Conservation (phyloP, 495 filamentous ascomycete species). For the Apiosordaria backusii region DNA sequence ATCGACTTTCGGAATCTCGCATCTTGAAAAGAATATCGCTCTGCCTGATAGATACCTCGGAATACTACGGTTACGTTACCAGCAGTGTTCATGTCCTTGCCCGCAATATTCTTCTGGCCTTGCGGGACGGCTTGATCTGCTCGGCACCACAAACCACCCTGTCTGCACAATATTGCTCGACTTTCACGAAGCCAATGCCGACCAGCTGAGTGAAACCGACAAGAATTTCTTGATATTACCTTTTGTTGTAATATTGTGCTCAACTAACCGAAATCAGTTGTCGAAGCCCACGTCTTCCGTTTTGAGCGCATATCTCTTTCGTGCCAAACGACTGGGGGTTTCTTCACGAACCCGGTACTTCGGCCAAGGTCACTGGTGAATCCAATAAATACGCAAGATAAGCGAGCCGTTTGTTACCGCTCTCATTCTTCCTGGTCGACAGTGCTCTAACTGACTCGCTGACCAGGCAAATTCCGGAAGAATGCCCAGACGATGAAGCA, state of each 20-base stretch:
- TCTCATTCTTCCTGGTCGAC: not conserved
- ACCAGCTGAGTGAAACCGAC: not conserved
- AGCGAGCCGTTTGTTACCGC: not conserved
- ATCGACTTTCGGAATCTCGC: not conserved
- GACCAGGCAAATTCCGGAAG: not conserved
- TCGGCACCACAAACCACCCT: not conserved
- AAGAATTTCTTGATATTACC: not conserved
- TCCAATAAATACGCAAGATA: not conserved
- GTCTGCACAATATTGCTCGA: not conserved
- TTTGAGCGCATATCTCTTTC: not conserved
- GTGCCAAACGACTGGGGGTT: not conserved
- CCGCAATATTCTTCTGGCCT: not conserved
- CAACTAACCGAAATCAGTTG: not conserved
- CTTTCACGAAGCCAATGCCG: not conserved
- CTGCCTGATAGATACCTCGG: not conserved
- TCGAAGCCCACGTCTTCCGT: not conserved
- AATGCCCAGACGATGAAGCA: not conserved
- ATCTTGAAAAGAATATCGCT: not conserved
- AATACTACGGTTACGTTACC: not conserved
- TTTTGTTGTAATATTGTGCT: not conserved
- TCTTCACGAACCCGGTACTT: not conserved
- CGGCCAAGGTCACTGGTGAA: not conserved
- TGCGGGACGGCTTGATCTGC: not conserved
- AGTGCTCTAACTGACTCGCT: not conserved
- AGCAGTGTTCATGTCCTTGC: not conserved